A percentile compares a stretch with the other conserved stretches of the same genome.
phyloP scores from a whole-genome alignment of 306 rosid genomes.

The Medicago ruthenica region DNA sequence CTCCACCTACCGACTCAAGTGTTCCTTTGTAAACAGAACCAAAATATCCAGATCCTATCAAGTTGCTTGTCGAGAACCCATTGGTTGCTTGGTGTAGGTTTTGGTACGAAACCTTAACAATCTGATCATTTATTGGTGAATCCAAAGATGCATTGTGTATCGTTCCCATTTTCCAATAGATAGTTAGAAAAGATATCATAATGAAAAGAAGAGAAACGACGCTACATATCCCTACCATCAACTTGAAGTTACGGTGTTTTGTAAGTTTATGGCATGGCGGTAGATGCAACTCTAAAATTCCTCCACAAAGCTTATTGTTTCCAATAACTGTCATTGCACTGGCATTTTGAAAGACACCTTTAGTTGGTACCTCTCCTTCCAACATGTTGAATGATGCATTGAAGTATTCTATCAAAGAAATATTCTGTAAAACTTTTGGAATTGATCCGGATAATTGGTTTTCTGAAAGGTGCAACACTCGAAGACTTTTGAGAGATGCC shows the following conservation, averaged over 20 bases:
- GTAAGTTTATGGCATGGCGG: slow-evolving; percentile 17
- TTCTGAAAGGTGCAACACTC: slow-evolving; percentile 8
- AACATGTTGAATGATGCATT: slow-evolving; percentile 39
- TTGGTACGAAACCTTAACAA: slow-evolving; percentile 18
- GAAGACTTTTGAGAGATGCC: slow-evolving; percentile 32
- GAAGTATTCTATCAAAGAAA: neutral
- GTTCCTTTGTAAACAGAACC: slow-evolving; percentile 47
- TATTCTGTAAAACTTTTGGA: neutral
- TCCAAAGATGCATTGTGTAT: neutral
- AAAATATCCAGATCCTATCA: slow-evolving; percentile 44
- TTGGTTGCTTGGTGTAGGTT: neutral
- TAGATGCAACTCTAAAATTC: neutral
- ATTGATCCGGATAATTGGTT: slow-evolving; percentile 37
- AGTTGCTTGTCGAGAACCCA: slow-evolving; percentile 22
- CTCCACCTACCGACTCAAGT: neutral
- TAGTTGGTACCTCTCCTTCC: slow-evolving; percentile 34
- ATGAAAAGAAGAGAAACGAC: slow-evolving; percentile 17
- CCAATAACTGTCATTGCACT: neutral
- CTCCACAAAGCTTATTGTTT: slow-evolving; percentile 9
- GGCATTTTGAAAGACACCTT: slow-evolving; percentile 34
- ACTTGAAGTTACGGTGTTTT: slow-evolving; percentile 11
- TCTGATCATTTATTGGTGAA: neutral
- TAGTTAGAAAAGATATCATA: neutral
- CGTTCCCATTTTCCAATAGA: slow-evolving; percentile 12
- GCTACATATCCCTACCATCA: neutral